Evolutionary conservation across 225 moss, liverwort and hornwort genomes (phyloP).

Genomic region (Sphagnum contortum): DNA sequence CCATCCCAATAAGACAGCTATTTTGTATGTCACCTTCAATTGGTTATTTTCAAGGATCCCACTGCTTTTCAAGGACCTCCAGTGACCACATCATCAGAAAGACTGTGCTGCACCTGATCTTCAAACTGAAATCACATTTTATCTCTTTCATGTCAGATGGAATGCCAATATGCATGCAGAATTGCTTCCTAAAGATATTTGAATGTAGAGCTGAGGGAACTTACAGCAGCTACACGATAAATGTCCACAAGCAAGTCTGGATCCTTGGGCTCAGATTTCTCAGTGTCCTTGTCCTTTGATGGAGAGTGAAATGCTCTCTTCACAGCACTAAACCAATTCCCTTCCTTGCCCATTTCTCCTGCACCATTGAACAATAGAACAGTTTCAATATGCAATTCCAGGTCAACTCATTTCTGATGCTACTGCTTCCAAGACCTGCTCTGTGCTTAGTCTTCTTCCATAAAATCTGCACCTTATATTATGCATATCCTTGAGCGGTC

Average conservation of each 20-base stretch:
- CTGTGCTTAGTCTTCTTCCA: no score
- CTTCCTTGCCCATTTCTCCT: conserved; percentile 90
- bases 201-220: neutral
- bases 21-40: no score
- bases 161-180: neutral
- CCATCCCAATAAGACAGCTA: no score
- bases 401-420: no score
- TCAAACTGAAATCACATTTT: neutral
- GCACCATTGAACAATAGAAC: neutral
- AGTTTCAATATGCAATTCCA: no score
- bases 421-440: no score
- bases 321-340: conserved; percentile 85
- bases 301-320: conserved; percentile 93
- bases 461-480: no score
- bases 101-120: neutral
- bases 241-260: conserved; percentile 41
- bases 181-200: neutral
- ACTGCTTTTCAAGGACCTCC: no score
- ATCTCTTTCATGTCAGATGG: neutral
- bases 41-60: no score
- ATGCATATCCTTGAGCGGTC: no score
- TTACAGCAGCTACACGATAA: conserved; percentile 29
- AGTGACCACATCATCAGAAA: neutral
- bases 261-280: conserved; percentile 37
- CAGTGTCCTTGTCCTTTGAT: conserved; percentile 49